phyloP scores from a whole-genome alignment of 139 green algal genomes.

The Chlorella sp. region DNA sequence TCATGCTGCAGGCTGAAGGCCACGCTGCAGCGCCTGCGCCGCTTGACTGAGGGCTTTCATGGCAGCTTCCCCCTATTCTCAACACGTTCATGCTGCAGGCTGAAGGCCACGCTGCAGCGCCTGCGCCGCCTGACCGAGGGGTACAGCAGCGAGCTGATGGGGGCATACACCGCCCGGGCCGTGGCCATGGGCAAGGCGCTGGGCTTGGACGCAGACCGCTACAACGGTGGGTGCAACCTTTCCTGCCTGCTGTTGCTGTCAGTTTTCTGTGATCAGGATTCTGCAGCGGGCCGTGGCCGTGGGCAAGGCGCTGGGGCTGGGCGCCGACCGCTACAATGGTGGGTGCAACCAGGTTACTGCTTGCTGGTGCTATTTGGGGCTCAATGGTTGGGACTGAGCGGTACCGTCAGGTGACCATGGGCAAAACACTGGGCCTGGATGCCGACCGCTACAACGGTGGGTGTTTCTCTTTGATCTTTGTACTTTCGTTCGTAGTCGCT shows the following conservation, averaged over 20 bases:
- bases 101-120: conserved; percentile 88
- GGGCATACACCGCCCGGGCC: conserved; percentile 55
- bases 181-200: conserved; percentile 75
- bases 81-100: conserved; percentile 31
- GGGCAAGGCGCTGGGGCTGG: conserved; percentile 79
- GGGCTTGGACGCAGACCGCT: conserved; percentile 60
- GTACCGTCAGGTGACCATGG: conserved; percentile 65
- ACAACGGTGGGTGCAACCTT: background rate
- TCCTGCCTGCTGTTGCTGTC: background rate
- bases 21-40: no score
- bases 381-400: no score
- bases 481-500: no score
- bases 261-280: no score
- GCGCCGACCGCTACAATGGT: conserved; percentile 35
- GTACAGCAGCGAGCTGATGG: conserved; percentile 77
- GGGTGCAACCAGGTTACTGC: background rate
- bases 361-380: no score
- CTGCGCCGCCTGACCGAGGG: conserved; percentile 76
- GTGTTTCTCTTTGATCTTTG: no score
- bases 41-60: no score
- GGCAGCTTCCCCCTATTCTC: no score
- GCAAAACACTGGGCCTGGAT: conserved; percentile 75
- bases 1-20: conserved; percentile 59
- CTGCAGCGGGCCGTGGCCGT: conserved; percentile 61
- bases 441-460: no score